phyloP scores from a whole-genome alignment of 805 yeast species.

The Lachancea fermentati region DNA sequence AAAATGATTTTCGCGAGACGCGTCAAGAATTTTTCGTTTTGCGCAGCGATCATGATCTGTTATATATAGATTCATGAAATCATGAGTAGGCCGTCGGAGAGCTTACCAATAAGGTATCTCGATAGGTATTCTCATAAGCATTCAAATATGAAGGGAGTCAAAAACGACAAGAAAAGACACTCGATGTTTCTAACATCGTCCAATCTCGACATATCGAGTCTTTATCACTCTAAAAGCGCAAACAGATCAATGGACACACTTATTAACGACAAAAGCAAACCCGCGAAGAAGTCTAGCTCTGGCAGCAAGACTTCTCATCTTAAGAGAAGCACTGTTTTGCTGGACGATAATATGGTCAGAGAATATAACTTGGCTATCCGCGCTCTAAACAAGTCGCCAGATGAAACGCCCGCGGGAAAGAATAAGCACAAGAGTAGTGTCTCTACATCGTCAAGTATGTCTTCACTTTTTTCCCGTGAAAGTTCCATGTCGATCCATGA shows the following conservation, averaged over 20 bases:
- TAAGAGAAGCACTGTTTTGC: slow-evolving; percentile 23
- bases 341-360: slow-evolving; percentile 24
- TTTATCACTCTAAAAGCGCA: slow-evolving; percentile 2
- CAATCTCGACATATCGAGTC: slow-evolving; percentile 3
- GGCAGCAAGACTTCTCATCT: slow-evolving; percentile 8
- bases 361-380: slow-evolving; percentile 27
- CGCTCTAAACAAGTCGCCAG: slow-evolving; percentile 5
- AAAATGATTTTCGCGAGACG: neutral
- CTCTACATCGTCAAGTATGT: slow-evolving; percentile 10
- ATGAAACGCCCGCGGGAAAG: neutral
- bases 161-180: slow-evolving; percentile 19
- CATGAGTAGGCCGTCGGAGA: too few species aligned
- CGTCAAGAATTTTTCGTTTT: neutral
- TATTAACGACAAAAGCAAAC: neutral
- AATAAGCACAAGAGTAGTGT: slow-evolving; percentile 5
- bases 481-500: slow-evolving; percentile 22
- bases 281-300: neutral
- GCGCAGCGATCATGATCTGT: neutral
- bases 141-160: slow-evolving; percentile 1
- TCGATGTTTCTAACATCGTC: slow-evolving; percentile 19
- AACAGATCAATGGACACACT: slow-evolving; percentile 5
- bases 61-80: too few species aligned
- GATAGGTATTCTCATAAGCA: too few species aligned
- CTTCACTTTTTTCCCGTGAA: slow-evolving; percentile 19
- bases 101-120: too few species aligned